Percentiles rank a stretch among this genome's conserved stretches.
These are phyloP conservation scores for Jamesozyma spencerorum DNA, from an alignment of 805 yeast genomes.

Conservation along the genomic window DNA sequence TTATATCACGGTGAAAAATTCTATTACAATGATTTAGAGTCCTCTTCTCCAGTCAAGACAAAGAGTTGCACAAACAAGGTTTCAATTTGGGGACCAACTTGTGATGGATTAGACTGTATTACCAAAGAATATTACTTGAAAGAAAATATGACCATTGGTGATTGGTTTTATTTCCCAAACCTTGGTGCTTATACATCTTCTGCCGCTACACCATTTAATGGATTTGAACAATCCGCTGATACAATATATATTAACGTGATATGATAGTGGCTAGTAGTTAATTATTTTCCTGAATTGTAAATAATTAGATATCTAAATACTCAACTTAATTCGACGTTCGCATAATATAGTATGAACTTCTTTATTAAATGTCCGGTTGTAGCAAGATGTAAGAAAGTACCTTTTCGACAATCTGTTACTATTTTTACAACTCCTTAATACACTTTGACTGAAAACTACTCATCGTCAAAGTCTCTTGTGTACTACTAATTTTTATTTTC, in stretches of 20 bases:
- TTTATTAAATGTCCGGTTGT: too few relatives aligned
- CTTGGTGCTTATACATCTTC: constrained; percentile 89
- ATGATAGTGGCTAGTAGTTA: constrained; percentile 14
- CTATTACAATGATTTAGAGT: constrained; percentile 32
- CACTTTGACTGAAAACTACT: too few relatives aligned
- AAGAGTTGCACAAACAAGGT: constrained; percentile 30
- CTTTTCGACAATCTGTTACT: too few relatives aligned
- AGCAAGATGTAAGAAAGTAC: too few relatives aligned
- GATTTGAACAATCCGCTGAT: constrained; percentile 56
- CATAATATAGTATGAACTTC: neutral
- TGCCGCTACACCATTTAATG: constrained; percentile 90
- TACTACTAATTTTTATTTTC: too few relatives aligned
- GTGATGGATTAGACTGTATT: constrained; percentile 91
- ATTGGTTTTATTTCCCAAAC: constrained; percentile 79
- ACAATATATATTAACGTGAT: constrained; percentile 51
- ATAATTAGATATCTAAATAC: neutral
- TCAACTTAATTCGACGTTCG: neutral
- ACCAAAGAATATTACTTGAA: constrained; percentile 43
- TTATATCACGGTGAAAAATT: constrained; percentile 46
- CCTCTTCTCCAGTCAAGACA: constrained; percentile 11
- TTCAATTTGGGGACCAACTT: constrained; percentile 97
- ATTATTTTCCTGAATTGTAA: neutral
- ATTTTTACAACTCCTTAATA: too few relatives aligned
- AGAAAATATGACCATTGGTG: constrained; percentile 66
- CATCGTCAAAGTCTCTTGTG: too few relatives aligned